These are phyloP conservation scores for Spergularia bocconei DNA, from an alignment of 148 eudicot genomes.

Conservation along the genomic window DNA sequence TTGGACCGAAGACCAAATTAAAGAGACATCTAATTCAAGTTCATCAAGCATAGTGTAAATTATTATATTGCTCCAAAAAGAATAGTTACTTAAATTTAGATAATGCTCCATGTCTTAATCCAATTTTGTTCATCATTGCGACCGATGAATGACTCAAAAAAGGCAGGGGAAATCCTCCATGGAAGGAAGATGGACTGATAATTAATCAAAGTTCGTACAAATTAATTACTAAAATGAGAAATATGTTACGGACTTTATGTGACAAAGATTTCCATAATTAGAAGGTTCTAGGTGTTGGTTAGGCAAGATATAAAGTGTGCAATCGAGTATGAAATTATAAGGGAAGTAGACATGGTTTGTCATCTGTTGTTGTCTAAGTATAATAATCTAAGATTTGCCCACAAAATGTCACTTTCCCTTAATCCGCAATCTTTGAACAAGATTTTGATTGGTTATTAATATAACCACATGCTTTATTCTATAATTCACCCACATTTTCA, in stretches of 20 bases:
- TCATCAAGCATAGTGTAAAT: too few species aligned
- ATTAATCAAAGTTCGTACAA: too few species aligned
- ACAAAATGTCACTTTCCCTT: slow-evolving; percentile 25
- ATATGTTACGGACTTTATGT: not conserved
- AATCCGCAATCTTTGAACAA: slow-evolving; percentile 24
- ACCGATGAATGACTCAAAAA: too few species aligned
- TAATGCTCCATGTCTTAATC: too few species aligned
- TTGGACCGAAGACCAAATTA: too few species aligned
- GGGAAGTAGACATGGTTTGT: slow-evolving; percentile 14
- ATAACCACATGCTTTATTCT: slow-evolving; percentile 19
- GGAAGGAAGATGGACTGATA: too few species aligned
- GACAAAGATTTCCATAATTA: slow-evolving; percentile 10
- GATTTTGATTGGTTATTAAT: slow-evolving; percentile 11
- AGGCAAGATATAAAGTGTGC: not conserved
- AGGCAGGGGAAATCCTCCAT: too few species aligned
- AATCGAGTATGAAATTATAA: not conserved
- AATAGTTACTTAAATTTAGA: too few species aligned
- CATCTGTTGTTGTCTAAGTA: slow-evolving; percentile 15
- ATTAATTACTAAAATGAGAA: not conserved
- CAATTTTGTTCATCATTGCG: too few species aligned
- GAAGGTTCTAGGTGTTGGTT: slow-evolving; percentile 21
- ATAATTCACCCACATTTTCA: not conserved
- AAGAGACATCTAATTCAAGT: too few species aligned
- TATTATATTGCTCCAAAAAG: too few species aligned
- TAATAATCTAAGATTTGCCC: not conserved